phyloP scores from a whole-genome alignment of 2,329 filamentous ascomycete species.

The Fusarium ambrosium region DNA sequence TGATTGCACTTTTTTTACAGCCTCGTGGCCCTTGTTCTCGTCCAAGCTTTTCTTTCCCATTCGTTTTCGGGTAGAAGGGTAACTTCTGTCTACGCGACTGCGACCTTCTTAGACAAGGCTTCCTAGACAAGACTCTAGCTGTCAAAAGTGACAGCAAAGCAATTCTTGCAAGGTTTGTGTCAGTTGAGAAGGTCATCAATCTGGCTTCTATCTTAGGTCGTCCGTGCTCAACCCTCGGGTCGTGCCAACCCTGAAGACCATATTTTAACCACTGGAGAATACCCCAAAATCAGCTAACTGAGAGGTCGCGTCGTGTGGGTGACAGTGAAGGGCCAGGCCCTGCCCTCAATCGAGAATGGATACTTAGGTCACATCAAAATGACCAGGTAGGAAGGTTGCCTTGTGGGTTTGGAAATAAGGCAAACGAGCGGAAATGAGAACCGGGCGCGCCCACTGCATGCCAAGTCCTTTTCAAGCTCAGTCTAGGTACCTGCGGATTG shows the following conservation, averaged over 20 bases:
- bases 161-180: not conserved
- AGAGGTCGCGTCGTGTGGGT: not conserved
- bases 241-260: not conserved
- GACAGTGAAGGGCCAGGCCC: not conserved
- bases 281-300: not conserved
- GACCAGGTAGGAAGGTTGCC: not conserved
- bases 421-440: not conserved
- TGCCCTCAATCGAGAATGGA: not conserved
- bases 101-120: not conserved
- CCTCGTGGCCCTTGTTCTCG: not conserved
- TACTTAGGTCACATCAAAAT: not conserved
- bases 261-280: not conserved
- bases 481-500: not conserved
- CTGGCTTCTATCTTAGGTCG: not conserved
- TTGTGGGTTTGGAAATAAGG: not conserved
- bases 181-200: not conserved
- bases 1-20: not conserved
- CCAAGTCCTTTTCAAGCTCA: not conserved
- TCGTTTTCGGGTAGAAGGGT: not conserved
- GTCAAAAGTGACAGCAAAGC: not conserved
- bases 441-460: not conserved
- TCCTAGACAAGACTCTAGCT: not conserved
- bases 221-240: not conserved
- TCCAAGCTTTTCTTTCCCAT: not conserved
- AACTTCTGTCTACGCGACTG: not conserved